A percentile compares a stretch with the other conserved stretches of the same genome.
These are phyloP conservation scores for Cryptococcus amylolentus DNA, from an alignment of 1,284 basidiomycete genomes.

Conservation along the genomic window DNA sequence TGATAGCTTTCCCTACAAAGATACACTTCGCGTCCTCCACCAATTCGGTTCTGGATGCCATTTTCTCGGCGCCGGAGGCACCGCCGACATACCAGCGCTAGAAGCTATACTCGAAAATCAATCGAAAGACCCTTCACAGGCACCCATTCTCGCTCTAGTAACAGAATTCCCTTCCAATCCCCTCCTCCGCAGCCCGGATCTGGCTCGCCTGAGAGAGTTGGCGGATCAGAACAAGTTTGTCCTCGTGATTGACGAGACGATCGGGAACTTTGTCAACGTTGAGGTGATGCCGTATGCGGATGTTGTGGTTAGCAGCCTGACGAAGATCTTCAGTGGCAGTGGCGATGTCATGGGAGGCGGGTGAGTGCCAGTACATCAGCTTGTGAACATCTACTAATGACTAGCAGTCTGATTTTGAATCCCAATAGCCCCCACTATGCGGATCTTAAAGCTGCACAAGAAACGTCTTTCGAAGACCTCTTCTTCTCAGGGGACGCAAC, in stretches of 20 bases:
- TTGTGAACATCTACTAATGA: not conserved
- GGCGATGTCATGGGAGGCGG: slow-evolving; percentile 97
- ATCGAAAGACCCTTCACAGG: slow-evolving; percentile 23
- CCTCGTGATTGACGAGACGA: slow-evolving; percentile 92
- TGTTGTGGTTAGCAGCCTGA: slow-evolving; percentile 88
- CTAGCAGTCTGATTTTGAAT: slow-evolving; percentile 75
- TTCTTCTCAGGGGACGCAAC: slow-evolving; percentile 92
- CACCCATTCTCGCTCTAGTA: slow-evolving; percentile 52
- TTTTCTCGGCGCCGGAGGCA: slow-evolving; percentile 80
- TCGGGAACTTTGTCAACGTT: slow-evolving; percentile 95
- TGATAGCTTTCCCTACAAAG: slow-evolving; percentile 87
- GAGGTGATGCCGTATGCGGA: slow-evolving; percentile 86
- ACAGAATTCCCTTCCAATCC: slow-evolving; percentile 95
- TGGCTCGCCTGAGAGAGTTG: slow-evolving; percentile 69
- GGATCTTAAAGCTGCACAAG: slow-evolving; percentile 61
- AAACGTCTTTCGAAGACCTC: slow-evolving; percentile 69
- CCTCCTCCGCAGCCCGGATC: slow-evolving; percentile 75
- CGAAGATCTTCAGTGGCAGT: slow-evolving; percentile 93
- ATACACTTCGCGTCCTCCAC: slow-evolving; percentile 89
- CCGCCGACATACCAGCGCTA: slow-evolving; percentile 70
- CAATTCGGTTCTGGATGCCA: slow-evolving; percentile 96
- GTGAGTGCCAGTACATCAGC: slow-evolving; percentile 52
- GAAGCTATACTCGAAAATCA: slow-evolving; percentile 57
- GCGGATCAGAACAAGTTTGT: slow-evolving; percentile 87
- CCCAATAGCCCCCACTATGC: slow-evolving; percentile 68